Percentiles rank a stretch among this genome's conserved stretches.
phyloP scores from a whole-genome alignment of 1,284 basidiomycete genomes.

The Tilletia setariae region DNA sequence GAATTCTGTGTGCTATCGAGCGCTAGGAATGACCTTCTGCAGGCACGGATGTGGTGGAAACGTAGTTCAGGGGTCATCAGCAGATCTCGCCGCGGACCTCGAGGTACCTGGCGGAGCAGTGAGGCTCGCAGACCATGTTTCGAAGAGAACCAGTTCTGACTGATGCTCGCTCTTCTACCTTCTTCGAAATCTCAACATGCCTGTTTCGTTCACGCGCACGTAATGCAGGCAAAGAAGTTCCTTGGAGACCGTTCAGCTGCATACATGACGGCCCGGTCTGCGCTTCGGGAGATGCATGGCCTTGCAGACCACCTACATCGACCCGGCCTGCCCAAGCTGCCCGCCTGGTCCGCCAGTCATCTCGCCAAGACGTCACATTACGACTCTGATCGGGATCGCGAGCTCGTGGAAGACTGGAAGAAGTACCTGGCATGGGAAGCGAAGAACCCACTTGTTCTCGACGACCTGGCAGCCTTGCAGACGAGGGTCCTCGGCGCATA shows the following conservation, averaged over 20 bases:
- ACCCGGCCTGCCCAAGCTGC: slow-evolving; percentile 42
- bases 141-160: not conserved
- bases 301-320: slow-evolving; percentile 59
- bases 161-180: not conserved
- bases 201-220: too few species aligned
- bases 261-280: slow-evolving; percentile 89
- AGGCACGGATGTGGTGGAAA: too few species aligned
- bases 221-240: slow-evolving; percentile 84
- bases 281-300: slow-evolving; percentile 72
- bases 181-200: not conserved
- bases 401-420: slow-evolving; percentile 79
- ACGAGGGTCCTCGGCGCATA: slow-evolving; percentile 77
- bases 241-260: slow-evolving; percentile 76
- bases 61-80: too few species aligned
- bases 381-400: slow-evolving; percentile 61
- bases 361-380: not conserved
- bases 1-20: too few species aligned
- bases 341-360: slow-evolving; percentile 31
- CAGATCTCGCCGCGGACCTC: too few species aligned
- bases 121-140: too few species aligned
- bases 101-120: too few species aligned
- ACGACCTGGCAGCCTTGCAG: slow-evolving; percentile 67
- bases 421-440: slow-evolving; percentile 94
- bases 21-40: too few species aligned
- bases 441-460: slow-evolving; percentile 84